Conservation (phyloP, 176 grass and related monocot genomes). For the Calamus simplicifolius region DNA sequence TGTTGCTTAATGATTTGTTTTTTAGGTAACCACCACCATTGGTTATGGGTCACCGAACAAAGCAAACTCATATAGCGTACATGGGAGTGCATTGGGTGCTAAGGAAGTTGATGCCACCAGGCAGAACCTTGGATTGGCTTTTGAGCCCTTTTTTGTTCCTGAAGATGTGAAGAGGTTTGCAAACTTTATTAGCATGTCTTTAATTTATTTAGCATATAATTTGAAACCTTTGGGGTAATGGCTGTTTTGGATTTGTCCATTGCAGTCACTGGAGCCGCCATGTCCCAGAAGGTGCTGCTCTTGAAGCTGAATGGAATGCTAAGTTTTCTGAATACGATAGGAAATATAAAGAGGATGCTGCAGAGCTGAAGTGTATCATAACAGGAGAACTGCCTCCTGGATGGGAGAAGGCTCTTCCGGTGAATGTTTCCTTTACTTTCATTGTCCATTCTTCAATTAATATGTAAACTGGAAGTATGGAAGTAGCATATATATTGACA, state of each 20-base stretch:
- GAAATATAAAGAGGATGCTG: constrained; percentile 43
- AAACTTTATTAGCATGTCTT: neutral
- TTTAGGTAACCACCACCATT: constrained; percentile 93
- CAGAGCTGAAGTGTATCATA: constrained; percentile 31
- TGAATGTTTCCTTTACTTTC: neutral
- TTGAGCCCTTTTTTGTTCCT: constrained; percentile 92
- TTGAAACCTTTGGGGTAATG: neutral
- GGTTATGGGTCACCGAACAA: constrained; percentile 99
- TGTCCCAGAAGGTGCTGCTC: constrained; percentile 31
- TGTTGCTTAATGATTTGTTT: neutral
- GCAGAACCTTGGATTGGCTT: constrained; percentile 78
- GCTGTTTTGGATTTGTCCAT: no score
- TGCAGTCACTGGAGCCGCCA: constrained; percentile 39
- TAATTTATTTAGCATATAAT: constrained; percentile 15
- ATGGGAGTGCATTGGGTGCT: constrained; percentile 85
- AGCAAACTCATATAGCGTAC: constrained; percentile 87
- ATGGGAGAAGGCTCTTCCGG: constrained; percentile 33
- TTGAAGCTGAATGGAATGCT: constrained; percentile 47
- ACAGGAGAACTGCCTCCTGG: constrained; percentile 25
- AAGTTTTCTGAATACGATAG: constrained; percentile 42
- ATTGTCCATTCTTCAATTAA: neutral
- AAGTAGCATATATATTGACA: neutral
- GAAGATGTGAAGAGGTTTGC: constrained; percentile 95
- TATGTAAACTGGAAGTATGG: neutral
- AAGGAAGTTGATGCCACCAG: constrained; percentile 94